Evolutionary conservation across 139 green algal species (phyloP), one percentile per base, ranked within the genome.

Genomic region (Asterochloris sp.): DNA sequence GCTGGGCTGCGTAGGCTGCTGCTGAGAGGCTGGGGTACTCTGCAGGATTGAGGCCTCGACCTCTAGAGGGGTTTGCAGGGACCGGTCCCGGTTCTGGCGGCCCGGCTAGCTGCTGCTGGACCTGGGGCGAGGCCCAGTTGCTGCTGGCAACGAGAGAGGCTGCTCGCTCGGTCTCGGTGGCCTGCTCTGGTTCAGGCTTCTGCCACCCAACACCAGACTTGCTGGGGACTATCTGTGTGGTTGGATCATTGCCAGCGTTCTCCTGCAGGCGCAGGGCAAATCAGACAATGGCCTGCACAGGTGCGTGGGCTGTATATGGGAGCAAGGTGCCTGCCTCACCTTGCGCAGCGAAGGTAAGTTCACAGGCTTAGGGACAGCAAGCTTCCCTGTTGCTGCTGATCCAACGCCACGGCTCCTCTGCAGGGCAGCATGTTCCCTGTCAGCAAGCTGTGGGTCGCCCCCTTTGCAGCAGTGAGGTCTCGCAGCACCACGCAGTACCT

Each of bases 261-360:
- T 96, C 93, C 92, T 96, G 86, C 77, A 80, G 23, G 17, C 76
- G 68, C 4, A 69, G 69, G 13, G 19, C 21, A 13, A 12, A 12
- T 21, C 19, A 26, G 29, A 15, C 10, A 12, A 15, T 54, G 21
- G 15, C 16, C 69, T 76, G 14, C 21, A 76, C 21, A 76, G 29
- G 21, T 76, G 21, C 29, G n/a, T 54, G 66, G 21, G 17, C 66
- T 54, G 38, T 6, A 54, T 6, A 54, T 54, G 38, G 38, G 38
- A 71, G 66, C 66, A 26, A 71, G 21, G 66, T 26, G 21, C 19
- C 17, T 2, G 17, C 66, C 76, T n/a, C 68, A 92, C 92, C 90
- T 96, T 96, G 82, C 92, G 93, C 21, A 95, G 87, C 8, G 92
- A 96, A 0, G 93, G 92, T 0, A 97, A 86, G 85, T 97, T 96